Conservation (phyloP, 2,329 filamentous ascomycete species). For the Fusarium tanahbumbuense region DNA sequence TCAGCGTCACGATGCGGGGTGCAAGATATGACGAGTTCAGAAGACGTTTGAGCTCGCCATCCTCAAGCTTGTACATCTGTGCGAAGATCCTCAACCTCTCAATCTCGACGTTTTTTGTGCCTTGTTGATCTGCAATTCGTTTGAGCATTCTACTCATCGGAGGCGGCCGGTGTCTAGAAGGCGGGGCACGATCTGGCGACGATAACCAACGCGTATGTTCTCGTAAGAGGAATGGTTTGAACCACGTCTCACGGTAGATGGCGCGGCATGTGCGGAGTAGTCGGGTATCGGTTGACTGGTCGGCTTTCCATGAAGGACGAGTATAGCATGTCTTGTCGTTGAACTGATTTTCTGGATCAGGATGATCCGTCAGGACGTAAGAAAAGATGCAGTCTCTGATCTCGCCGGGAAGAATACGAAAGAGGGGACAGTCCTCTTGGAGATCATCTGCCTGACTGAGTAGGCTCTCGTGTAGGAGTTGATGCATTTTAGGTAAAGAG, state of each 20-base stretch:
- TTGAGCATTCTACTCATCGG: constrained; percentile 20
- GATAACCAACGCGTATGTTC: constrained; percentile 57
- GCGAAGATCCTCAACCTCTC: constrained; percentile 55
- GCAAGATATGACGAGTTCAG: constrained; percentile 47
- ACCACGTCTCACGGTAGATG: constrained; percentile 57
- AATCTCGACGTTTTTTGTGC: constrained; percentile 44
- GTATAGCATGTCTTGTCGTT: constrained; percentile 51
- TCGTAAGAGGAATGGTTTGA: constrained; percentile 54
- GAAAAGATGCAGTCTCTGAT: constrained; percentile 61
- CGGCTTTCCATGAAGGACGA: constrained; percentile 56
- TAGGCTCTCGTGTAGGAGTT: neutral
- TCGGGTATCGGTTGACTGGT: constrained; percentile 50
- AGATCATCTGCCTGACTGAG: neutral
- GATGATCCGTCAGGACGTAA: constrained; percentile 53
- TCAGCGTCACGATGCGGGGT: constrained; percentile 56
- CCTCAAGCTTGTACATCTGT: constrained; percentile 56
- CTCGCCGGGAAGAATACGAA: constrained; percentile 58
- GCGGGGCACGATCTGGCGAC: constrained; percentile 47
- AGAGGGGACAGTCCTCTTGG: constrained; percentile 48
- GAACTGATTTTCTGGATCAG: constrained; percentile 50
- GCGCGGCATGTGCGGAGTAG: constrained; percentile 58
- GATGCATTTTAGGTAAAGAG: neutral
- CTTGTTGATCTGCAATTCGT: constrained; percentile 37
- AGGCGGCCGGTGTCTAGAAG: neutral
- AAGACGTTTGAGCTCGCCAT: constrained; percentile 42